A percentile compares a stretch with the other conserved stretches of the same genome.
phyloP scores from a whole-genome alignment of 2,329 filamentous ascomycete genomes.

The Fulvia fulva region DNA sequence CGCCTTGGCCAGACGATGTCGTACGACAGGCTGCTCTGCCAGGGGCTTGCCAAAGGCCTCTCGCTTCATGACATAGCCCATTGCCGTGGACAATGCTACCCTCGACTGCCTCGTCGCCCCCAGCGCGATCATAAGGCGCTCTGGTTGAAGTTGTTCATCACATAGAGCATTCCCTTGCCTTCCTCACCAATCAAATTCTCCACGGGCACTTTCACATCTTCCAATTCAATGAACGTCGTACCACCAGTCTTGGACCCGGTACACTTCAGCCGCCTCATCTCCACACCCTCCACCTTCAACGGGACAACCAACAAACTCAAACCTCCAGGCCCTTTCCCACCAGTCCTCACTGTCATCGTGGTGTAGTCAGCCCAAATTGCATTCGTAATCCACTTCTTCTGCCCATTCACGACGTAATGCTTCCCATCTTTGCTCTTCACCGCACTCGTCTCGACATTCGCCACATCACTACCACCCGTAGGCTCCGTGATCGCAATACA shows the following conservation, averaged over 20 bases:
- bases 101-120: slow-evolving; percentile 58
- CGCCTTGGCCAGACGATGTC: slow-evolving; percentile 64
- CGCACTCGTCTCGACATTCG: slow-evolving; percentile 66
- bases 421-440: slow-evolving; percentile 59
- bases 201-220: slow-evolving; percentile 66
- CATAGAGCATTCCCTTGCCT: slow-evolving; percentile 67
- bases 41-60: slow-evolving; percentile 64
- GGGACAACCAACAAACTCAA: slow-evolving; percentile 21
- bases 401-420: slow-evolving; percentile 66
- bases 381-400: slow-evolving; percentile 76
- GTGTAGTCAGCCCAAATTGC: slow-evolving; percentile 65
- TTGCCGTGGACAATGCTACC: slow-evolving; percentile 56
- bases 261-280: slow-evolving; percentile 63
- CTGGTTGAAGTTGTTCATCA: slow-evolving; percentile 25
- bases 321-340: slow-evolving; percentile 42
- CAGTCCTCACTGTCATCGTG: slow-evolving; percentile 61
- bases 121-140: slow-evolving; percentile 61
- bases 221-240: slow-evolving; percentile 70
- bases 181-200: slow-evolving; percentile 67
- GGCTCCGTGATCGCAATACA: slow-evolving; percentile 78
- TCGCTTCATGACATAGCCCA: slow-evolving; percentile 60
- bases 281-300: slow-evolving; percentile 56
- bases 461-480: slow-evolving; percentile 67
- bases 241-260: slow-evolving; percentile 60
- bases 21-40: slow-evolving; percentile 68